These are phyloP conservation scores for Plantago major DNA, from an alignment of 257 asterid species.

Conservation along the genomic window DNA sequence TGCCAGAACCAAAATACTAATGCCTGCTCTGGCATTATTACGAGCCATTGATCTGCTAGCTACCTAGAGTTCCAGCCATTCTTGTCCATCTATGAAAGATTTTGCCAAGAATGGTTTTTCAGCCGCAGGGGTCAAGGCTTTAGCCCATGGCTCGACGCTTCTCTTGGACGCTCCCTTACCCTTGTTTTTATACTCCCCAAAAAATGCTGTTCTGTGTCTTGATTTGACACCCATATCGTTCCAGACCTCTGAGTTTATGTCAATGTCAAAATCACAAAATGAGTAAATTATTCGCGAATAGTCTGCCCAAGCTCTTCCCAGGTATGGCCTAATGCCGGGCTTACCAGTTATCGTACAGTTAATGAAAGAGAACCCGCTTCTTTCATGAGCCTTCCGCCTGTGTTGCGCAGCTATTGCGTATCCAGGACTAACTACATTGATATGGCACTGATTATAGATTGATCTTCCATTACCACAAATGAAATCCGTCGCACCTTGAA, in stretches of 20 bases:
- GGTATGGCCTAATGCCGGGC: slow-evolving; percentile 22
- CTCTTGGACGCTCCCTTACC: too few species aligned
- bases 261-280: slow-evolving; percentile 27
- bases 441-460: slow-evolving; percentile 39
- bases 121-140: slow-evolving; percentile 24
- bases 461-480: slow-evolving; percentile 68
- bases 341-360: slow-evolving; percentile 38
- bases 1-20: too few species aligned
- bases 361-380: slow-evolving; percentile 59
- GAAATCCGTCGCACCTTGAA: slow-evolving; percentile 64
- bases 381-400: slow-evolving; percentile 33
- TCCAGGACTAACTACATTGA: slow-evolving; percentile 24
- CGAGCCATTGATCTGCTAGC: too few species aligned
- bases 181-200: too few species aligned
- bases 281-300: slow-evolving; percentile 50
- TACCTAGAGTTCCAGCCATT: slow-evolving; percentile 42
- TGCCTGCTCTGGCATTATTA: too few species aligned
- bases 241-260: slow-evolving; percentile 58
- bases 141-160: slow-evolving; percentile 26
- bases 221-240: slow-evolving; percentile 30
- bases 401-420: slow-evolving; percentile 58
- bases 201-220: background rate
- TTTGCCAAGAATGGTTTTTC: slow-evolving; percentile 34
- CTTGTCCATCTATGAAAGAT: slow-evolving; percentile 36
- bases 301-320: slow-evolving; percentile 85